Base-by-base conservation (phyloP, 2,329 filamentous ascomycete species). In the Diaporthe destruens region DNA sequence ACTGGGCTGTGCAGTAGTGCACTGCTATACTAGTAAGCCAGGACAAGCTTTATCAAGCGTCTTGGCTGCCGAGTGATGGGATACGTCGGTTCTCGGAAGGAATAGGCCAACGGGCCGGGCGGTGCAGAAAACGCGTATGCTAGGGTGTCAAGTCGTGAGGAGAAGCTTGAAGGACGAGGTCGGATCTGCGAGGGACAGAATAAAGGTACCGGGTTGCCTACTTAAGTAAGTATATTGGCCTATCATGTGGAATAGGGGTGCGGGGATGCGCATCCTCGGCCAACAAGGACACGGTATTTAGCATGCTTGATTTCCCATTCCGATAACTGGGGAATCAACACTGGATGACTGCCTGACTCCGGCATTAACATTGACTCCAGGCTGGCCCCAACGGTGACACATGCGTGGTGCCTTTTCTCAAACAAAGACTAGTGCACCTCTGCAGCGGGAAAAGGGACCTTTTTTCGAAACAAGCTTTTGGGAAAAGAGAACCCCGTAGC, bases 351-450 rank as follows among this genome's bases (percentile, higher is more conserved):
- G 56, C 2, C 34, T 20, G 56, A 14, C 36, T 44, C 16, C 7
- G 23, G 36, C 34, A 36, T 36, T 56, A n/a, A 25, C 12, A 42
- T 16, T 20, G 29, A 14, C 14, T 11, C 20, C 47, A 23, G n/a
- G 53, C 12, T 59, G 36, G 25, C 59, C 2, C 51, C 51, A 25
- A 34, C 53, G 0, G 23, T 36, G 54, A 34, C 54, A 23, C 12
- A 18, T 65, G 44, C 61, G 44, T 51, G 61, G 61, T 65, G 7
- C 44, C 61, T 65, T 65, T 65, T 65, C 29, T 65, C 44, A 65
- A 51, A 65, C 61, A 6, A 34, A 32, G 44, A 65, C 61, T 25
- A 53, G 61, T 51, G 47, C n/a, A 25, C n/a, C 47, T 44, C 47
- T 16, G 61, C n/a, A 39, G 29, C 29, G 12, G 20, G 16, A 47